Base-by-base conservation (phyloP, 2,329 filamentous ascomycete species). In the Polychaeton citri region DNA sequence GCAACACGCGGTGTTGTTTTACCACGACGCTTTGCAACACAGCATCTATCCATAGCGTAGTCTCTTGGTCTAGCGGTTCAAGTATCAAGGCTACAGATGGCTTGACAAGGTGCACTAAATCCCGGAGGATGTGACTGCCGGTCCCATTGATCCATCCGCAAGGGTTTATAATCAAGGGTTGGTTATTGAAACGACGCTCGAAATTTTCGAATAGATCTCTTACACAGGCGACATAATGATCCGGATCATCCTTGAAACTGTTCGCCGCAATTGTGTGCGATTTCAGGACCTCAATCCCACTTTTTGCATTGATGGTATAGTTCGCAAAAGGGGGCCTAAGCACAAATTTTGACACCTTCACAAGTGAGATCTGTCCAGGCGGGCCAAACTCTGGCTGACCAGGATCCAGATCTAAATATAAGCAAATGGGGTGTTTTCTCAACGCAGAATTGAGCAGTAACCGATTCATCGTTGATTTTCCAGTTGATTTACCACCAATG, bases 341-440 rank as follows among this genome's bases (percentile, higher is more conserved):
- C 34, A 83, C 76, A 0, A 77, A 72, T 19, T 66, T 57, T 1
- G 61, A 64, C 8, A 86, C 58, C 19, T 72, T 65, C 10, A 78
- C 62, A 3, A 88, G 69, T 2, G 81, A 81, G 15, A 88, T 51
- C 10, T 79, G 75, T 1, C 82, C 81, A 1, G 77, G 72, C 1
- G 77, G 68, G 0, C 72, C 72, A 52, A 80, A 86, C 50, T 87
- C 82, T 2, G 82, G 80, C 48, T 86, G 81, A 0, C 77, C 79
- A 1, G 81, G 79, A 50, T 90, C 82, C 7, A 88, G 64, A 46
- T 90, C 83, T 5, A 90, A 65, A n/a, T 80, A 62, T 37, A 66
- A 68, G 48, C 48, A 42, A 38, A 45, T 46, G 42, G 34, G 54
- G 41, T 38, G 41, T 38, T 51, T 48, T 32, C 62, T 55, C n/a